These are phyloP conservation scores for Amanita phalloides DNA, from an alignment of 768 basidiomycete genomes.

Conservation along the genomic window DNA sequence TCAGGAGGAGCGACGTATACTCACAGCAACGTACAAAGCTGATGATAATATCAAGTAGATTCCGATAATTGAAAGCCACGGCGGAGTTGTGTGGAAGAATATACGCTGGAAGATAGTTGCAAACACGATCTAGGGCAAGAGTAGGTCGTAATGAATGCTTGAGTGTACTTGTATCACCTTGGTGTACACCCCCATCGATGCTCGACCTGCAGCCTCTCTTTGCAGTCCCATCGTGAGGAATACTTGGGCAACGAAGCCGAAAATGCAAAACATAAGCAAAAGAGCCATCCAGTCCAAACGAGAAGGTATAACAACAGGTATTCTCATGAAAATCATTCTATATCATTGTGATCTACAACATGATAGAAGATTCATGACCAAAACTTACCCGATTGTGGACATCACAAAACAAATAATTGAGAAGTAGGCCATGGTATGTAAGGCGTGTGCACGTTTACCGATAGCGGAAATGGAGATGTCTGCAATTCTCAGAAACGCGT, in stretches of 20 bases:
- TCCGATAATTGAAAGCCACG: slow-evolving; percentile 1
- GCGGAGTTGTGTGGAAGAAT: slow-evolving; percentile 4
- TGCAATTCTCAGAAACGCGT: slow-evolving; percentile 5
- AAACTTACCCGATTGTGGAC: slow-evolving; percentile 22
- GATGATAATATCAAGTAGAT: slow-evolving; percentile 4
- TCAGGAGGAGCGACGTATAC: not conserved
- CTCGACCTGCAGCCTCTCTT: slow-evolving; percentile 51
- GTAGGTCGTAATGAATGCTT: not conserved
- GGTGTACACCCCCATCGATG: slow-evolving; percentile 45
- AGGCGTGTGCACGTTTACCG: slow-evolving; percentile 63
- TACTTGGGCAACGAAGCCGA: slow-evolving; percentile 44
- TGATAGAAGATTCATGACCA: not conserved
- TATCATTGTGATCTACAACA: not conserved
- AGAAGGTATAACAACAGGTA: slow-evolving; percentile 35
- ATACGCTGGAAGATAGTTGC: slow-evolving; percentile 3
- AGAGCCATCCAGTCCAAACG: slow-evolving; percentile 32
- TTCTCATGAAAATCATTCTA: slow-evolving; percentile 33
- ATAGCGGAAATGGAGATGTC: slow-evolving; percentile 47
- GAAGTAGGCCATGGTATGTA: slow-evolving; percentile 65
- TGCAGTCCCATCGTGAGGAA: slow-evolving; percentile 35
- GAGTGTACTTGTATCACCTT: slow-evolving; percentile 9
- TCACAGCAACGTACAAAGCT: slow-evolving; percentile 7
- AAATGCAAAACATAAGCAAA: slow-evolving; percentile 38
- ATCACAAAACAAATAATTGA: slow-evolving; percentile 41
- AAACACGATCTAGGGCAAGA: not conserved